Conservation (phyloP, 2,329 filamentous ascomycete species). For the Cadophora luteo-olivacea region DNA sequence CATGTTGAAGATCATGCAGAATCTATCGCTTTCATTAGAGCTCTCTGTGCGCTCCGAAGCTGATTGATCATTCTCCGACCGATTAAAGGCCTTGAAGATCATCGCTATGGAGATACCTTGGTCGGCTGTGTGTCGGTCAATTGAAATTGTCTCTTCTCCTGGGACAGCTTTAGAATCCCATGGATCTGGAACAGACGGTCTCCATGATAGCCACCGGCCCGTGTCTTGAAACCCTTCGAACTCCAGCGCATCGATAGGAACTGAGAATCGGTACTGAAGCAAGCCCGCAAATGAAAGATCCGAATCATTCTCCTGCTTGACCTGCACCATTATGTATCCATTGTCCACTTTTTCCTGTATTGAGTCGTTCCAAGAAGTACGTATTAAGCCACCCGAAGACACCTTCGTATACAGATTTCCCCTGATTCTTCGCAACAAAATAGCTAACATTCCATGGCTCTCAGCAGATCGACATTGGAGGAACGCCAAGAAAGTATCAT, state of each 20-base stretch:
- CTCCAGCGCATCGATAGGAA: not conserved
- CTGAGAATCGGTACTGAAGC: not conserved
- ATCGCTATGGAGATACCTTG: not conserved
- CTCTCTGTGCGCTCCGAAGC: no score
- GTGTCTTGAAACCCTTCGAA: not conserved
- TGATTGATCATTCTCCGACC: no score
- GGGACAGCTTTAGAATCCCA: not conserved
- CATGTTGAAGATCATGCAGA: not conserved
- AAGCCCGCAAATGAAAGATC: not conserved
- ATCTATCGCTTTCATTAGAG: not conserved
- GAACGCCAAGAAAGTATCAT: not conserved
- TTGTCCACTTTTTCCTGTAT: not conserved
- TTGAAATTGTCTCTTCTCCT: not conserved
- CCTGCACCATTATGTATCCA: not conserved
- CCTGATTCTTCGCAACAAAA: not conserved
- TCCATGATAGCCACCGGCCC: not conserved
- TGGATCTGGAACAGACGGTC: not conserved
- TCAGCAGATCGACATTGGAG: not conserved
- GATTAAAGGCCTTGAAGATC: not conserved
- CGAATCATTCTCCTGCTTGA: not conserved
- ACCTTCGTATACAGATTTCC: not conserved
- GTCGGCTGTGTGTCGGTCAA: not conserved
- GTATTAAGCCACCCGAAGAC: not conserved
- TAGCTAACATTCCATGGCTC: not conserved
- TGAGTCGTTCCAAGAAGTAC: not conserved